Percentiles rank a stretch among this genome's conserved stretches.
These are phyloP conservation scores for Umbelopsis sp. DNA, from an alignment of 192 early-diverging fungal genomes.

Conservation along the genomic window DNA sequence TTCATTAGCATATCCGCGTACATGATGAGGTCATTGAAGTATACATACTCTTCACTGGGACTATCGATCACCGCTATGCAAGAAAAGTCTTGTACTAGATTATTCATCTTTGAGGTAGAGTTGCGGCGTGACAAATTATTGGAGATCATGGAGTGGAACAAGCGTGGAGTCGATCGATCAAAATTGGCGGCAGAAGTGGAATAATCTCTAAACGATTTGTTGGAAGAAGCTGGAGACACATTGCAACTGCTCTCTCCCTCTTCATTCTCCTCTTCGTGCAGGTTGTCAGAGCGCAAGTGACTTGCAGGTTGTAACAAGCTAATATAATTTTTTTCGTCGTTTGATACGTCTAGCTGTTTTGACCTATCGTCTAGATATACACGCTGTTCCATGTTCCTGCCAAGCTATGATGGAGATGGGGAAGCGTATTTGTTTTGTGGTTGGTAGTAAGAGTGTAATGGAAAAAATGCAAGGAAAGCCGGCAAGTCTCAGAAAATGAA, in stretches of 20 bases:
- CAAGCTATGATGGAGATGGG: neutral
- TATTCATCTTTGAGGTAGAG: neutral
- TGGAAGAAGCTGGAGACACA: constrained; percentile 4
- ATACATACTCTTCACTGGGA: constrained; percentile 10
- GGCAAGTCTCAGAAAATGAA: neutral
- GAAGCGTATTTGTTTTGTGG: neutral
- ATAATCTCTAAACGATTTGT: neutral
- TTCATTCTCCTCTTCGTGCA: neutral
- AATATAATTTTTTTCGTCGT: neutral
- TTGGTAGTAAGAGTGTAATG: neutral
- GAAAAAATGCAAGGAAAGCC: neutral
- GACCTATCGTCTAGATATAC: neutral
- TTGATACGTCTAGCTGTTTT: neutral
- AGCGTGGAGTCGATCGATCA: constrained; percentile 6
- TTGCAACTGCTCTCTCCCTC: constrained; percentile 4
- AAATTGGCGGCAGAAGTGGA: neutral
- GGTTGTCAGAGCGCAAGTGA: neutral
- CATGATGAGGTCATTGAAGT: neutral
- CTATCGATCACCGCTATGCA: neutral
- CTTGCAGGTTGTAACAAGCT: neutral
- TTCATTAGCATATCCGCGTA: neutral
- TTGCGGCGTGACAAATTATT: neutral
- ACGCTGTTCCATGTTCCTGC: constrained; percentile 6
- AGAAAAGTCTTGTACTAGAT: neutral
- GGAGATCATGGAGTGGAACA: constrained; percentile 3